A percentile compares a stretch with the other conserved stretches of the same genome.
Conservation (phyloP, 495 filamentous ascomycete genomes). For the Cercophora samala region DNA sequence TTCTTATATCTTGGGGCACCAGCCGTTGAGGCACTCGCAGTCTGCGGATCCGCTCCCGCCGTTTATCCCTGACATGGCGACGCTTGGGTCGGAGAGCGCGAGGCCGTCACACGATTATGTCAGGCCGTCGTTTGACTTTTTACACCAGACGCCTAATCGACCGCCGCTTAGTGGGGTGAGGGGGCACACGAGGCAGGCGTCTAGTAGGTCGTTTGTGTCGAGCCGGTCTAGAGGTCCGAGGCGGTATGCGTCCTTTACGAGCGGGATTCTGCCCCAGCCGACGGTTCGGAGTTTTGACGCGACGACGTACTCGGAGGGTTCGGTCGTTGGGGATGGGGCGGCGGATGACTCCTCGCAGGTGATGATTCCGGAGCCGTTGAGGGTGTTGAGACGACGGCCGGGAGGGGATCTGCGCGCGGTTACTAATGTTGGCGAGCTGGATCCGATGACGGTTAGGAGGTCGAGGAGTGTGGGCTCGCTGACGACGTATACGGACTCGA, state of each 20-base stretch:
- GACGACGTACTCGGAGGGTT: constrained; percentile 51
- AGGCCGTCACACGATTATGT: constrained; percentile 32
- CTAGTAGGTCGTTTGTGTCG: constrained; percentile 40
- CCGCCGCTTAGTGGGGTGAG: constrained; percentile 37
- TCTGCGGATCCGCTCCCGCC: constrained; percentile 37
- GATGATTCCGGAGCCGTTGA: constrained; percentile 46
- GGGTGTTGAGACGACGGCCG: constrained; percentile 75
- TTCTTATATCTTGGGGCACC: constrained; percentile 49
- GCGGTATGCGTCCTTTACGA: constrained; percentile 67
- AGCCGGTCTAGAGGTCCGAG: constrained; percentile 38
- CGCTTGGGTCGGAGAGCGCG: constrained; percentile 23
- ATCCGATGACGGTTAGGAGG: constrained; percentile 49
- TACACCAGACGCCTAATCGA: constrained; percentile 24
- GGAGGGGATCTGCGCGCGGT: constrained; percentile 85
- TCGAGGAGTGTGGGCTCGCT: constrained; percentile 72
- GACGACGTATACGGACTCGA: constrained; percentile 64
- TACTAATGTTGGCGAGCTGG: constrained; percentile 67
- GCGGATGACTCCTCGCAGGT: constrained; percentile 33
- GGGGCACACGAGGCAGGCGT: constrained; percentile 39
- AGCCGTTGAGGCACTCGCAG: constrained; percentile 31
- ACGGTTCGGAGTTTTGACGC: constrained; percentile 60
- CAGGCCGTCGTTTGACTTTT: constrained; percentile 35
- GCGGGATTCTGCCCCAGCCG: constrained; percentile 59
- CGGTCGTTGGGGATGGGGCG: constrained; percentile 8
- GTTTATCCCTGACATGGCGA: constrained; percentile 40